Conservation (phyloP, 768 basidiomycete species). For the Chiua virens region DNA sequence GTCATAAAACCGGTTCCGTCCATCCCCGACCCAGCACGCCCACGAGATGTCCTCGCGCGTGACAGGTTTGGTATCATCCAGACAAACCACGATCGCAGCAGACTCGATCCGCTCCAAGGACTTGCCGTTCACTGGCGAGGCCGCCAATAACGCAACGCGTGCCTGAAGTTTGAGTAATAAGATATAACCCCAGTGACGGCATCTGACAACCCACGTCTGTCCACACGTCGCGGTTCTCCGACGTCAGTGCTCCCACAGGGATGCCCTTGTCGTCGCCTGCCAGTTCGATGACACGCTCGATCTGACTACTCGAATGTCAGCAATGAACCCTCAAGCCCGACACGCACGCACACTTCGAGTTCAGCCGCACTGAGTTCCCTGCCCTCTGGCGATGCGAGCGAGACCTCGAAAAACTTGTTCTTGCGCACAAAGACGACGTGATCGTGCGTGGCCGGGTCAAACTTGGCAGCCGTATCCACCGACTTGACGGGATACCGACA, state of each 20-base stretch:
- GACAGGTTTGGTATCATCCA: slow-evolving; percentile 82
- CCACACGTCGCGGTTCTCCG: slow-evolving; percentile 91
- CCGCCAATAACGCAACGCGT: slow-evolving; percentile 59
- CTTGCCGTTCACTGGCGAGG: slow-evolving; percentile 62
- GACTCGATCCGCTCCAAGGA: slow-evolving; percentile 82
- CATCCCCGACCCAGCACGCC: slow-evolving; percentile 87
- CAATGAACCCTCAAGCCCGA: background rate
- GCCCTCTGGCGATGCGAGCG: slow-evolving; percentile 63
- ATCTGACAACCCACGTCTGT: slow-evolving; percentile 66
- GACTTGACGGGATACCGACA: slow-evolving; percentile 85
- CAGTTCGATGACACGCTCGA: slow-evolving; percentile 63
- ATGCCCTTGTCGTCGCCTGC: slow-evolving; percentile 50
- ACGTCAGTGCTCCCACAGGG: slow-evolving; percentile 80
- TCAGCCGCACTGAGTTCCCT: slow-evolving; percentile 74
- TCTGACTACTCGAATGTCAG: slow-evolving; percentile 45
- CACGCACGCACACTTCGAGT: slow-evolving; percentile 61
- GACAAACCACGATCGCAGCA: slow-evolving; percentile 81
- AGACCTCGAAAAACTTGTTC: slow-evolving; percentile 87
- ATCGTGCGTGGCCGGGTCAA: slow-evolving; percentile 70
- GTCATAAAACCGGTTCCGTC: slow-evolving; percentile 91
- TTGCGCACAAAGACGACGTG: slow-evolving; percentile 91
- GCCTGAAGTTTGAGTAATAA: slow-evolving; percentile 35
- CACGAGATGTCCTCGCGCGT: slow-evolving; percentile 82
- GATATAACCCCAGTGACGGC: too few relatives aligned
- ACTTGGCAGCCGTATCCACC: slow-evolving; percentile 81